These are phyloP conservation scores for Solanum sejunctum DNA, from an alignment of 257 asterid genomes.

Conservation along the genomic window DNA sequence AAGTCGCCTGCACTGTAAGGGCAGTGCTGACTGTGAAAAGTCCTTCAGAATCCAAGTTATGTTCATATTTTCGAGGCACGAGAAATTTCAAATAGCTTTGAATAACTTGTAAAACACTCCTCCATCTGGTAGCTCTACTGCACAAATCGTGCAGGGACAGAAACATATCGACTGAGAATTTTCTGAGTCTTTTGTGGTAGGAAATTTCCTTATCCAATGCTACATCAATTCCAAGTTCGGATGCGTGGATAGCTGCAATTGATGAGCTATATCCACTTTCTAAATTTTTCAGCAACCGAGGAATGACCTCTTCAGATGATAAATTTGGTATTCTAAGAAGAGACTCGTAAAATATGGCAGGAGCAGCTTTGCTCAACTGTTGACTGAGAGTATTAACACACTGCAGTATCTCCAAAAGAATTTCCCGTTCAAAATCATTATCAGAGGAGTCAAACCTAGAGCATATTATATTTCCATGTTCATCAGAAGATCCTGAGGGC, in stretches of 20 bases:
- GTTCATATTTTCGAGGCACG: slow-evolving; percentile 65
- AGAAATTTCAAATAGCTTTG: slow-evolving; percentile 60
- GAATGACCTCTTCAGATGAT: slow-evolving; percentile 70
- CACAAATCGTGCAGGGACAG: slow-evolving; percentile 58
- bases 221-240: slow-evolving; percentile 75
- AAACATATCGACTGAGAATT: slow-evolving; percentile 60
- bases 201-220: slow-evolving; percentile 69
- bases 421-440: slow-evolving; percentile 37
- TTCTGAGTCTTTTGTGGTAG: slow-evolving; percentile 70
- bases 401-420: slow-evolving; percentile 53
- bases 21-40: slow-evolving; percentile 31
- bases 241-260: slow-evolving; percentile 34
- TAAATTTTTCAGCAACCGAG: slow-evolving; percentile 55
- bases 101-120: slow-evolving; percentile 59
- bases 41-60: slow-evolving; percentile 29
- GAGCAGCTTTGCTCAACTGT: slow-evolving; percentile 80
- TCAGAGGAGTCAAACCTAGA: slow-evolving; percentile 27
- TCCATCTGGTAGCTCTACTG: slow-evolving; percentile 67
- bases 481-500: slow-evolving; percentile 51
- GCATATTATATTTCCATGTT: slow-evolving; percentile 15
- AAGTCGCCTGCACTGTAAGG: slow-evolving; percentile 65
- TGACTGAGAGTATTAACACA: slow-evolving; percentile 66
- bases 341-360: slow-evolving; percentile 68
- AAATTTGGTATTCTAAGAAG: slow-evolving; percentile 40
- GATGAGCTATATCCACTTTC: slow-evolving; percentile 68